Base-by-base conservation (phyloP, 768 basidiomycete species). In the Chiua virens region DNA sequence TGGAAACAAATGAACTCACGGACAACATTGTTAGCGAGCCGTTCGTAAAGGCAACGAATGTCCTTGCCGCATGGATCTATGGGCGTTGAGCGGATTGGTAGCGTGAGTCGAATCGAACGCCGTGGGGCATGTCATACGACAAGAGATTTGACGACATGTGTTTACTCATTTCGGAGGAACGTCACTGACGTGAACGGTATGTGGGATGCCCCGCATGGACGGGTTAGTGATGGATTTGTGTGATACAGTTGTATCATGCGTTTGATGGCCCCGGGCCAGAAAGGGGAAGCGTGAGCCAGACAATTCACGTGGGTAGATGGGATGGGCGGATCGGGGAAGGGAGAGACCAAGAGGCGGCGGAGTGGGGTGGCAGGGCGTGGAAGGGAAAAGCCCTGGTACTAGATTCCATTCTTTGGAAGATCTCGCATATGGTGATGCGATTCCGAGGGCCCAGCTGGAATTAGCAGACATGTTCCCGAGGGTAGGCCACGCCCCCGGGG, bases 11-110 rank as follows among this genome's bases (percentile, higher is more conserved):
- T 53, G 75, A 86, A 30, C 13, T 14, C 66, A 83, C 82, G 8
- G 79, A 85, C 44, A 86, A 81, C 59, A 81, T 87, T 46, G 81
- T 92, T 57, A 86, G 83, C 49, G 85, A 89, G 64, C 69, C 80
- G 0, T 80, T 84, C 56, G 68, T 75, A 43, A 79, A 83, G 58
- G 77, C 79, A 3, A 81, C 80, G 8, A 85, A 85, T 60, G 66
- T 69, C 43, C 28, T 28, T 8, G 73, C 82, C 38, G 71, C 71
- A 5, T 74, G 25, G 73, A 80, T 58, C 82, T 85, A 66, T 87
- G 84, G 85, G 66, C 74, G 39, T 65, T 85, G 47, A 81, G 81
- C 54, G 85, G 85, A 23, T 66, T 85, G 30, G 48, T 20, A 82
- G 83, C 52, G 82, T 85, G 61, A 65, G 80, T 65, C 27, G 20